These are phyloP conservation scores for Fragaria nilgerrensis DNA, from an alignment of 306 rosid genomes.

Conservation along the genomic window DNA sequence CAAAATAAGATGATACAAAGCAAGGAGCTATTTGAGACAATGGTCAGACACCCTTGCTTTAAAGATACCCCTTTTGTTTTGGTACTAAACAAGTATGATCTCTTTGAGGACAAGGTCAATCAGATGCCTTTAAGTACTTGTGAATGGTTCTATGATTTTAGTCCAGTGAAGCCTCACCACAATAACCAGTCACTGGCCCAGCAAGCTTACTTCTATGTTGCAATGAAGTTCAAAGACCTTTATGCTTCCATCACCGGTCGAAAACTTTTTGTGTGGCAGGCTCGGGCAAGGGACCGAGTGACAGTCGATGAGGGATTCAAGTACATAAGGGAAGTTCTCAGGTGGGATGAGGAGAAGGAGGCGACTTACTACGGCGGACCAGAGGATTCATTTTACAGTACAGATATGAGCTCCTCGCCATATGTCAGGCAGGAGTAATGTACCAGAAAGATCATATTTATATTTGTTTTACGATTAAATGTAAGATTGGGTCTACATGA, in stretches of 20 bases:
- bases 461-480: conserved; percentile 10
- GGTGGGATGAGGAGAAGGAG: conserved; percentile 95
- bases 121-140: conserved; percentile 56
- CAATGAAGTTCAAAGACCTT: conserved; percentile 97
- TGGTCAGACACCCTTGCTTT: conserved; percentile 88
- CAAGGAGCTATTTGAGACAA: conserved; percentile 88
- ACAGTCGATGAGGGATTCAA: conserved; percentile 86
- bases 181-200: conserved; percentile 76
- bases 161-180: conserved; percentile 59
- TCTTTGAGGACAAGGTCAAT: conserved; percentile 71
- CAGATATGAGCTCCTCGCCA: conserved; percentile 92
- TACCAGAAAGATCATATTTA: conserved; percentile 14
- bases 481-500: conserved; percentile 12
- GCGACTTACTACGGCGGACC: conserved; percentile 74
- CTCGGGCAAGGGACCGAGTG: conserved; percentile 74
- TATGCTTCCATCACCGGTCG: conserved; percentile 62
- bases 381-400: conserved; percentile 89
- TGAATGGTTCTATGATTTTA: conserved; percentile 84
- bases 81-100: conserved; percentile 84
- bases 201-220: conserved; percentile 88
- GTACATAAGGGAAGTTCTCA: conserved; percentile 86
- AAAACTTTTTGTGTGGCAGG: conserved; percentile 89
- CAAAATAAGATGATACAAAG: conserved; percentile 95
- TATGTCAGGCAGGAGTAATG: conserved; percentile 59
- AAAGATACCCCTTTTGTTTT: conserved; percentile 80